Conservation (phyloP, 176 grass and related monocot species). For the Oryza officinalis region DNA sequence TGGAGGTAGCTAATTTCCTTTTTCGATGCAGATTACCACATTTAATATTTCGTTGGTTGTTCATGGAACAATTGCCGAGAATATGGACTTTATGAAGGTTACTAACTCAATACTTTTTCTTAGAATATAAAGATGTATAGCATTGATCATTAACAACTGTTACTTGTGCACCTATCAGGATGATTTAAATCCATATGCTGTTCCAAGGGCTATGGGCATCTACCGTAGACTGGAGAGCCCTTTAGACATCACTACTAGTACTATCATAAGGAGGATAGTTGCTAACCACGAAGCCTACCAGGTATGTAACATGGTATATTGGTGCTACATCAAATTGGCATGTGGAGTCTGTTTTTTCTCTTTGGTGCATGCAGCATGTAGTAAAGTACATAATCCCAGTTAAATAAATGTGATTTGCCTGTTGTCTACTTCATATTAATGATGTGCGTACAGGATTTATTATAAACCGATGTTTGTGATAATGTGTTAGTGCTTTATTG, state of each 20-base stretch:
- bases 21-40: constrained; percentile 67
- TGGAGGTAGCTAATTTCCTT: constrained; percentile 15
- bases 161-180: constrained; percentile 49
- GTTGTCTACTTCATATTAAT: constrained; percentile 31
- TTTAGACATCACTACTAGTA: constrained; percentile 91
- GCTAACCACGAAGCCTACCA: constrained; percentile 95
- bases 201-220: constrained; percentile 78
- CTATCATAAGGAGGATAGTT: constrained; percentile 97
- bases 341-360: not conserved
- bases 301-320: constrained; percentile 42
- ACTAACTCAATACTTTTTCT: not conserved
- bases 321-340: not conserved
- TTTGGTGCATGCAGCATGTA: constrained; percentile 9
- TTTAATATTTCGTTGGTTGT: constrained; percentile 84
- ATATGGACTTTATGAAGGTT: constrained; percentile 78
- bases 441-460: constrained; percentile 8
- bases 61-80: constrained; percentile 82
- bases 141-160: constrained; percentile 14
- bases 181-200: constrained; percentile 84
- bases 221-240: constrained; percentile 71
- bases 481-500: constrained; percentile 20
- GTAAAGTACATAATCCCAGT: constrained; percentile 11
- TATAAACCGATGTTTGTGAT: constrained; percentile 18
- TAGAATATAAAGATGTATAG: constrained; percentile 13
- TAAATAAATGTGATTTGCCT: constrained; percentile 27